Percentiles rank a stretch among this genome's conserved stretches.
phyloP scores from a whole-genome alignment of 192 early-diverging fungal genomes.

The Kappamyces sp. region DNA sequence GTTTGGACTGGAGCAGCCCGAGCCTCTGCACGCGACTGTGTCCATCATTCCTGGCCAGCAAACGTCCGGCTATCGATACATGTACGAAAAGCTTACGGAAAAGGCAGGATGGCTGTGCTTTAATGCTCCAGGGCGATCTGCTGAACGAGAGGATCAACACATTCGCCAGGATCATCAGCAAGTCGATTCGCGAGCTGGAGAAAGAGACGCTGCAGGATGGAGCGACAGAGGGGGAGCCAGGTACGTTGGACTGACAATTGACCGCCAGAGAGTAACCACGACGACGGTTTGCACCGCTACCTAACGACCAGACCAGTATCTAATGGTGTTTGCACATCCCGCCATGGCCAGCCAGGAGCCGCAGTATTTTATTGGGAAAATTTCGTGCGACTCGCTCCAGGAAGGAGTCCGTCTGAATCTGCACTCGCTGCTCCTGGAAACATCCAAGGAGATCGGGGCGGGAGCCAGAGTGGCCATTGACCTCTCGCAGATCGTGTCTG shows the following conservation, averaged over 20 bases:
- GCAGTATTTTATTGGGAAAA: slow-evolving; percentile 68
- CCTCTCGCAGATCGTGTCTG: slow-evolving; percentile 42
- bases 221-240: not conserved
- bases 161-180: slow-evolving; percentile 39
- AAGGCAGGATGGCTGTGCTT: slow-evolving; percentile 43
- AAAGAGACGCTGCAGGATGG: slow-evolving; percentile 14
- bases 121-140: too few relatives aligned
- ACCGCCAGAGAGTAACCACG: not conserved
- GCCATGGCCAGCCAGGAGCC: slow-evolving; percentile 48
- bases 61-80: slow-evolving; percentile 64
- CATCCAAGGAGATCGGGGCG: slow-evolving; percentile 68
- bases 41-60: slow-evolving; percentile 39
- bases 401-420: slow-evolving; percentile 57
- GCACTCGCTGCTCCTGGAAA: slow-evolving; percentile 70
- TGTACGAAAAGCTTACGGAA: slow-evolving; percentile 70
- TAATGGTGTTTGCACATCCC: slow-evolving; percentile 36
- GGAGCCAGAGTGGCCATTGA: slow-evolving; percentile 66
- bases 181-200: slow-evolving; percentile 17
- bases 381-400: slow-evolving; percentile 63
- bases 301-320: not conserved
- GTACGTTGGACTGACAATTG: not conserved
- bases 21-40: slow-evolving; percentile 17
- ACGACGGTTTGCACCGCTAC: not conserved
- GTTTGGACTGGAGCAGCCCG: not conserved
- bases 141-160: slow-evolving; percentile 51